phyloP scores from a whole-genome alignment of 805 yeast species.

The Tetrapisispora iriomotensis region DNA sequence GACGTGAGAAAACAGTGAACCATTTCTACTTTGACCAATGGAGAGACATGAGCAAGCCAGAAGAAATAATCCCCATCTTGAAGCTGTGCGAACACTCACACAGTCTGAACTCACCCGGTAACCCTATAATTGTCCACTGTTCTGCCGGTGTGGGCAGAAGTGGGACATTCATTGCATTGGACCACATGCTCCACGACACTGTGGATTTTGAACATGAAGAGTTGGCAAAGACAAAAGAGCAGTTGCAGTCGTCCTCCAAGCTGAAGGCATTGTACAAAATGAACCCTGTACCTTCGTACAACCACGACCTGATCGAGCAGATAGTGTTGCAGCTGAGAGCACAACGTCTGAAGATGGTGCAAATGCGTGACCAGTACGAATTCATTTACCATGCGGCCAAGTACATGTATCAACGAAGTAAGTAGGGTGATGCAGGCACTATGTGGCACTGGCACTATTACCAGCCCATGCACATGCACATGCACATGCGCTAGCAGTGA shows the following conservation, averaged over 20 bases:
- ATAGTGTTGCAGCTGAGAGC: conserved; percentile 26
- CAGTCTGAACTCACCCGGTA: conserved; percentile 18
- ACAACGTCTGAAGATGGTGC: conserved; percentile 31
- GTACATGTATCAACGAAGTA: conserved; percentile 7
- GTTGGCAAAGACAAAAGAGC: neutral
- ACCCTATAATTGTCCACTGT: conserved; percentile 74
- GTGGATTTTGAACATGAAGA: conserved; percentile 12
- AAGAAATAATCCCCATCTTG: conserved; percentile 29
- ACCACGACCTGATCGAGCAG: conserved; percentile 26
- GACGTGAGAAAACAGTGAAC: conserved; percentile 34
- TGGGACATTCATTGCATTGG: conserved; percentile 68
- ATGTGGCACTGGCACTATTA: neutral
- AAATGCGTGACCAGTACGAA: conserved; percentile 25
- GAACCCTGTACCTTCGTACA: conserved; percentile 10
- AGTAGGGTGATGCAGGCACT: too few species aligned
- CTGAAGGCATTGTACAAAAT: neutral
- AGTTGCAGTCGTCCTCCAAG: neutral
- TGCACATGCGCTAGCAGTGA: neutral
- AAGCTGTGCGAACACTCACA: conserved; percentile 25
- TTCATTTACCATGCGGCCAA: conserved; percentile 29
- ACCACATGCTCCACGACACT: conserved; percentile 26
- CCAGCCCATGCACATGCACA: neutral
- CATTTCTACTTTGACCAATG: conserved; percentile 74
- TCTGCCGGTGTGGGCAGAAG: conserved; percentile 98
- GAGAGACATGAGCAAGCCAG: conserved; percentile 72